Percentiles rank a stretch among this genome's conserved stretches.
Conservation (phyloP, 768 basidiomycete species). For the Lepiota venenata region DNA sequence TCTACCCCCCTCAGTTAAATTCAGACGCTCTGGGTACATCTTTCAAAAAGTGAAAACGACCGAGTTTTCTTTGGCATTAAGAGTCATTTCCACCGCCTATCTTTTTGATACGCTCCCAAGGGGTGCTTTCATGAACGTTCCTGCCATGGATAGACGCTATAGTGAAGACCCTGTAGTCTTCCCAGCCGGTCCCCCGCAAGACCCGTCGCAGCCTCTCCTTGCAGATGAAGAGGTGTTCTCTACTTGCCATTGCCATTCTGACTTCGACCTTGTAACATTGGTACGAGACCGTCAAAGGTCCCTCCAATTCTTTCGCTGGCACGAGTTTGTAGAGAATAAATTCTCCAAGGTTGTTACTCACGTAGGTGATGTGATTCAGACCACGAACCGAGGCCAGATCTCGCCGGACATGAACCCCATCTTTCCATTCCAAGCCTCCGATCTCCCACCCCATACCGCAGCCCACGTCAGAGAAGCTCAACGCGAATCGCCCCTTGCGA, state of each 20-base stretch:
- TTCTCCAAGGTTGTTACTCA: conserved; percentile 15
- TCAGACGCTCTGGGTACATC: not conserved
- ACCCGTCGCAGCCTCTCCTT: conserved; percentile 14
- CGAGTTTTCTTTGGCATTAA: conserved; percentile 13
- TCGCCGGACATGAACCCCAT: not conserved
- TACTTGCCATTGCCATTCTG: conserved; percentile 18
- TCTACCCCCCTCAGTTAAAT: conserved; percentile 4
- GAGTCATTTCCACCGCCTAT: conserved; percentile 14
- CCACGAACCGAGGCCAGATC: not conserved
- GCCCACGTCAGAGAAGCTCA: conserved; percentile 9
- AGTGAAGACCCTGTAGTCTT: conserved; percentile 1
- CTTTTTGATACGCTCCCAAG: conserved; percentile 1
- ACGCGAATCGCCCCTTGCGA: conserved; percentile 11
- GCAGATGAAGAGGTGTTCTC: conserved; percentile 20
- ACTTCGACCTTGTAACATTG: conserved; percentile 22
- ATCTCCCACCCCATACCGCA: conserved; percentile 13
- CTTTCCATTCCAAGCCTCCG: not conserved
- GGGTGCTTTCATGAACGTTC: not conserved
- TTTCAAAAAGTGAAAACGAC: conserved; percentile 15
- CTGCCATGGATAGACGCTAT: not conserved
- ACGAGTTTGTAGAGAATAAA: conserved; percentile 14
- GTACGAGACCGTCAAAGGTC: conserved; percentile 19
- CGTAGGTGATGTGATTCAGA: conserved; percentile 15
- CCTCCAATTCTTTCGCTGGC: conserved; percentile 26
- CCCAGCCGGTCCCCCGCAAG: conserved; percentile 16